phyloP scores from a whole-genome alignment of 805 yeast genomes.

The Yarrowia sp. region DNA sequence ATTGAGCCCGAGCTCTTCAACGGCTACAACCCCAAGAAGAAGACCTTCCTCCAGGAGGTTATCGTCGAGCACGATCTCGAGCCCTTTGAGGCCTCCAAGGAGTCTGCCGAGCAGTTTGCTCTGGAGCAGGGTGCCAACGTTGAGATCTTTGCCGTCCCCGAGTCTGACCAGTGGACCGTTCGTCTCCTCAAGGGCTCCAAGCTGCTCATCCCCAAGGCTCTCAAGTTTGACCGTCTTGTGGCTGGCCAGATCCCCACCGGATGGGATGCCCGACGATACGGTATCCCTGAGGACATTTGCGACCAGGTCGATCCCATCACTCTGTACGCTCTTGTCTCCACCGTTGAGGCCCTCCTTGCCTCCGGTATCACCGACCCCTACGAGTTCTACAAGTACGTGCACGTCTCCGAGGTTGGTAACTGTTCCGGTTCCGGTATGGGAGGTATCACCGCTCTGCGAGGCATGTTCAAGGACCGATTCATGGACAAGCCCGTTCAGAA shows the following conservation, averaged over 20 bases:
- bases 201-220: conserved; percentile 85
- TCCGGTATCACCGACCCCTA: conserved; percentile 98
- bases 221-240: conserved; percentile 53
- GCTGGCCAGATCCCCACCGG: conserved; percentile 98
- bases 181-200: conserved; percentile 89
- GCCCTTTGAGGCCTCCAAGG: conserved; percentile 91
- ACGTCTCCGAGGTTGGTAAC: conserved; percentile 97
- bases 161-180: conserved; percentile 89
- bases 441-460: conserved; percentile 95
- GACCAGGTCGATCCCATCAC: conserved; percentile 97
- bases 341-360: conserved; percentile 88
- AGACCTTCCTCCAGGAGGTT: conserved; percentile 91
- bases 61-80: conserved; percentile 95
- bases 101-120: conserved; percentile 92
- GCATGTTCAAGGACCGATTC: conserved; percentile 96
- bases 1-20: conserved; percentile 92
- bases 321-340: conserved; percentile 85
- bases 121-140: conserved; percentile 91
- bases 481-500: conserved; percentile 92
- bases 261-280: conserved; percentile 93
- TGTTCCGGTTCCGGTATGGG: conserved; percentile 99
- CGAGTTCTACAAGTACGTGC: conserved; percentile 97
- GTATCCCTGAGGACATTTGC: conserved; percentile 90
- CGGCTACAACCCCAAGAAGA: conserved; percentile 93
- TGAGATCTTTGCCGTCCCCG: conserved; percentile 85